Evolutionary conservation across 345 rosid species (phyloP), one percentile per base, ranked within the genome.

Genomic region (Sonneratia caseolaris): DNA sequence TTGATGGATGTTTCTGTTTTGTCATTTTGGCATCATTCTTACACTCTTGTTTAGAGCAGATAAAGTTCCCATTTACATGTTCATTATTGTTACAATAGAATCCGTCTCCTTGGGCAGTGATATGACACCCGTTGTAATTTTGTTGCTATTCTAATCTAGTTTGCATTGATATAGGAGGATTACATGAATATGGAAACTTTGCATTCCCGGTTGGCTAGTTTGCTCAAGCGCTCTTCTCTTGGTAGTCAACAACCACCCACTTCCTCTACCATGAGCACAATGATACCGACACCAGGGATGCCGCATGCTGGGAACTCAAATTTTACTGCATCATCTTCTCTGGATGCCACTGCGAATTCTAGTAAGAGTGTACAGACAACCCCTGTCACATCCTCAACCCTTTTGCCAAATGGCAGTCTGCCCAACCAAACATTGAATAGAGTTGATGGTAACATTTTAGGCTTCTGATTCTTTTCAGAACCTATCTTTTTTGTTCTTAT

Each of bases 201-300:
- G 76, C 97, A 90, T 78, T 68, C 55, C 67, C 97, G 99, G 32
- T 72, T 92, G 73, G 78, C 80, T 61, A 71, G 37, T 68, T 68
- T 95, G 71, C 55, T 92, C 70, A 87, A 71, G 80, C 77, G 79
- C 45, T 35, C 75, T 55, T 27, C 83, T 69, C 72, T 45, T 68
- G 85, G 69, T 71, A 78, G 40, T 72, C 79, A 68, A 71, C 91
- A 85, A 64, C 88, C 86, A 40, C 79, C 82, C 76, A 82, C 79
- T 86, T 81, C 97, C 21, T 80, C 92, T 40, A 68, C 90, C 18
- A 71, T 85, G 80, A 88, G 88, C 71, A 86, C 92, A 48, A 90
- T 95, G 97, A 92, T 95, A 71, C 97, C 97, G 37, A 95, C 96
- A 22, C 97, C 97, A 74, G 99, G 99, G 62, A 83, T 95, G 80